A percentile compares a stretch with the other conserved stretches of the same genome.
Conservation (phyloP, 768 basidiomycete genomes). For the Tulasnella sp. region DNA sequence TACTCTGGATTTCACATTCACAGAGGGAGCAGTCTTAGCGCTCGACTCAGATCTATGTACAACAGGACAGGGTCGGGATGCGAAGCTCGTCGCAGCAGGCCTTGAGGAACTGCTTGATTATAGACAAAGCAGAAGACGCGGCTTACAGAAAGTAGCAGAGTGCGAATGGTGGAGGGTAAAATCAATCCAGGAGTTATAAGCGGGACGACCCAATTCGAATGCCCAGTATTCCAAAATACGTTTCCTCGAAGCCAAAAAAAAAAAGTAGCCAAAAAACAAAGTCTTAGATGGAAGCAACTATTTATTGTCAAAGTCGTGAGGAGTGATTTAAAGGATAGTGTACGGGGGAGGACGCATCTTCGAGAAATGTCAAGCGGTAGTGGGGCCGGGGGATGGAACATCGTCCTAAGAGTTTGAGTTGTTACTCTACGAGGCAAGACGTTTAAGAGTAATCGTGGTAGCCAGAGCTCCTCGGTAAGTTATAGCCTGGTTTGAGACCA, state of each 20-base stretch:
- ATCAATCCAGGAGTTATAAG: too few relatives aligned
- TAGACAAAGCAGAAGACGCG: neutral
- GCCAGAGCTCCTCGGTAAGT: slow-evolving; percentile 64
- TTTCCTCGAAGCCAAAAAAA: neutral
- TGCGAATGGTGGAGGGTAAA: neutral
- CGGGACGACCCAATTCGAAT: too few relatives aligned
- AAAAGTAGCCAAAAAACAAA: neutral
- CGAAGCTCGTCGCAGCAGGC: too few relatives aligned
- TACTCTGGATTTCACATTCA: too few relatives aligned
- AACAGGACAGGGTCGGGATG: too few relatives aligned
- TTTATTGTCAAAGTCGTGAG: neutral
- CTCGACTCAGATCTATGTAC: too few relatives aligned
- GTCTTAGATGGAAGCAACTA: neutral
- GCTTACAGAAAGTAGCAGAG: neutral
- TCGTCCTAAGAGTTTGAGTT: neutral
- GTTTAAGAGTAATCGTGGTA: slow-evolving; percentile 39
- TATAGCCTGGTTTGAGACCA: slow-evolving; percentile 73
- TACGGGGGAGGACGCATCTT: neutral
- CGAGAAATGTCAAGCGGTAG: neutral
- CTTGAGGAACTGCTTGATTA: neutral
- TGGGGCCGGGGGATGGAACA: neutral
- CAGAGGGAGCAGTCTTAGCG: too few relatives aligned
- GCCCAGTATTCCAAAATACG: neutral
- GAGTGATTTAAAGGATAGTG: neutral
- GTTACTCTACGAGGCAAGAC: neutral